A percentile compares a stretch with the other conserved stretches of the same genome.
phyloP scores from a whole-genome alignment of 768 basidiomycete genomes.

The Pisolithus marmoratus region DNA sequence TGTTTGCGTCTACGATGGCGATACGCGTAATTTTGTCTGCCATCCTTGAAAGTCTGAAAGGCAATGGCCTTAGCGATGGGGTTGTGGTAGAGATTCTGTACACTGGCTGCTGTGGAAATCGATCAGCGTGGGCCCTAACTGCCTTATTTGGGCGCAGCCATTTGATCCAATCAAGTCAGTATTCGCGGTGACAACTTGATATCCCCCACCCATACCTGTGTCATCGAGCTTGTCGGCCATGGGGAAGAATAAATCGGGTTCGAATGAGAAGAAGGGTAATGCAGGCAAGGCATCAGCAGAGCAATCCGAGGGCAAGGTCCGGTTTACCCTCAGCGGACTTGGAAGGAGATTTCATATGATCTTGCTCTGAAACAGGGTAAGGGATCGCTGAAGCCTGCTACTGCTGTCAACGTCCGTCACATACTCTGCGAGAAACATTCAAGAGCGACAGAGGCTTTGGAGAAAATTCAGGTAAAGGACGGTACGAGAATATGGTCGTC shows the following conservation, averaged over 20 bases:
- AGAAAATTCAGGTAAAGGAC: conserved; percentile 66
- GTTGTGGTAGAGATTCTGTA: not conserved
- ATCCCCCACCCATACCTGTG: no score
- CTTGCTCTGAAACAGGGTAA: conserved; percentile 35
- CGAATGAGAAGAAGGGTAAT: conserved; percentile 18
- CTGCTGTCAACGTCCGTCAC: conserved; percentile 79
- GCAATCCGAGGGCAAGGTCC: conserved; percentile 20
- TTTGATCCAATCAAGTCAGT: not conserved
- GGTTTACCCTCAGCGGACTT: not conserved
- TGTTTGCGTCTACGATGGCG: conserved; percentile 87
- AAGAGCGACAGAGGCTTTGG: conserved; percentile 69
- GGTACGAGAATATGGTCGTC: not conserved
- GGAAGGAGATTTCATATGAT: not conserved
- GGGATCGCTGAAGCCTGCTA: conserved; percentile 67
- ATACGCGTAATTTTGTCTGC: conserved; percentile 97
- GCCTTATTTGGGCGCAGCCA: conserved; percentile 1
- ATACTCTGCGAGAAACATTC: conserved; percentile 87
- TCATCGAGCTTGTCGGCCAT: conserved; percentile 1
- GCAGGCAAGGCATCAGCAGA: conserved; percentile 16
- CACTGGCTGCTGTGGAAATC: not conserved
- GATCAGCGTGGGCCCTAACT: not conserved
- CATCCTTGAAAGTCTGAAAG: conserved; percentile 37
- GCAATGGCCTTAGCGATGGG: not conserved
- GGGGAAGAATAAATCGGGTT: conserved; percentile 26
- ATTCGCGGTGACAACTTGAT: no score